Conservation (phyloP, 164 flowering plant species). For the Taxillus chinensis region DNA sequence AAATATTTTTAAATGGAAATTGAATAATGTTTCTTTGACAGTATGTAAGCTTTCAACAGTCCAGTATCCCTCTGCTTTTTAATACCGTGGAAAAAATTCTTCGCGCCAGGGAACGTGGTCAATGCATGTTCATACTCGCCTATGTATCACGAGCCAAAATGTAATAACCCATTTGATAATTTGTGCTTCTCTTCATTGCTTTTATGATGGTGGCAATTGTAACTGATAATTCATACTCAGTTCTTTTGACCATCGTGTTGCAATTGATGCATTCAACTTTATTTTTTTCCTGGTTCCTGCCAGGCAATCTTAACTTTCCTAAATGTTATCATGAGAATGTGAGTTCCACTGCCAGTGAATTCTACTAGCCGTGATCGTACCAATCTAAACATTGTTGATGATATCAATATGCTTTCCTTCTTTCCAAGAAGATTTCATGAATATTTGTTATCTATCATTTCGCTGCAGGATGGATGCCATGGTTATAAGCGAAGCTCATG, state of each 20-base stretch:
- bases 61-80: conserved; percentile 69
- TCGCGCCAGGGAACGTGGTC: conserved; percentile 19
- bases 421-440: too few relatives aligned
- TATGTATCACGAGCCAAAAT: conserved; percentile 74
- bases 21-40: conserved; percentile 34
- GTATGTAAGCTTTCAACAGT: conserved; percentile 74
- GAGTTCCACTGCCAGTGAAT: too few relatives aligned
- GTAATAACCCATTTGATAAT: conserved; percentile 27
- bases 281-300: too few relatives aligned
- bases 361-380: background rate
- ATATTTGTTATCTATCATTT: background rate
- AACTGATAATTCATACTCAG: background rate
- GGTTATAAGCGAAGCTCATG: conserved; percentile 48
- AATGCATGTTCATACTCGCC: conserved; percentile 69
- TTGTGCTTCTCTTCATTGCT: background rate
- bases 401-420: background rate
- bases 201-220: too few relatives aligned
- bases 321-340: too few relatives aligned
- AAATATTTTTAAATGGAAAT: too few relatives aligned
- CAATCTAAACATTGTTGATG: background rate
- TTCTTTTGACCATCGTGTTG: background rate
- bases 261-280: background rate
- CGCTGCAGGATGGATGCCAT: conserved; percentile 61
- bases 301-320: too few relatives aligned
- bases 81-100: conserved; percentile 63